Percentiles rank a stretch among this genome's conserved stretches.
Evolutionary conservation across 805 yeast species (phyloP).

Genomic region (Candida morakotiae): DNA sequence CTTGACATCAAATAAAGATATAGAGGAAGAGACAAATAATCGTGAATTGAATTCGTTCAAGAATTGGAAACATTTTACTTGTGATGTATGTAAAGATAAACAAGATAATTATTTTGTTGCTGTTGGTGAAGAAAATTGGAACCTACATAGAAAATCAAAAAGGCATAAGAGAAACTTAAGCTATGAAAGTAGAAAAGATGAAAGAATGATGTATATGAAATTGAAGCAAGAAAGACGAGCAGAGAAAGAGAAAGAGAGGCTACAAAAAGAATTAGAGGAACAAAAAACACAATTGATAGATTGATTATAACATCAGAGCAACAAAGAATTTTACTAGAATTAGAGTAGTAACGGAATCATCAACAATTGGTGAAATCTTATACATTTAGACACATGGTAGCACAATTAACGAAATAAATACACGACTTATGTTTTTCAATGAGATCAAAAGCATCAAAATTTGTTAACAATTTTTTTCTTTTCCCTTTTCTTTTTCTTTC

Average conservation of each 20-base stretch:
- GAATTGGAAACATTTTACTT: conserved; percentile 65
- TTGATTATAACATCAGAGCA: too few relatives aligned
- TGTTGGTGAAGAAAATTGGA: conserved; percentile 72
- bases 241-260: not conserved
- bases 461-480: not conserved
- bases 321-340: too few relatives aligned
- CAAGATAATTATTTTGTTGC: conserved; percentile 54
- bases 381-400: not conserved
- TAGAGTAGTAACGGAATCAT: too few relatives aligned
- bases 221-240: not conserved
- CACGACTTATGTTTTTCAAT: conserved; percentile 4
- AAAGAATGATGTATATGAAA: conserved; percentile 23
- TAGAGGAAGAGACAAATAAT: conserved; percentile 31
- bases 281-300: not conserved
- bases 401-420: not conserved
- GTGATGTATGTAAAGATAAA: conserved; percentile 61
- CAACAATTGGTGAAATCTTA: too few relatives aligned
- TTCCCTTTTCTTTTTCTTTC: conserved; percentile 15
- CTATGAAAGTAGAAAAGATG: conserved; percentile 48
- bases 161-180: conserved; percentile 55
- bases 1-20: conserved; percentile 10
- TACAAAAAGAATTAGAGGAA: not conserved
- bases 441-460: too few relatives aligned
- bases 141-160: conserved; percentile 61
- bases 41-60: conserved; percentile 24